Evolutionary conservation across 1,284 basidiomycete genomes (phyloP).

Genomic region (Puccinia polysora): DNA sequence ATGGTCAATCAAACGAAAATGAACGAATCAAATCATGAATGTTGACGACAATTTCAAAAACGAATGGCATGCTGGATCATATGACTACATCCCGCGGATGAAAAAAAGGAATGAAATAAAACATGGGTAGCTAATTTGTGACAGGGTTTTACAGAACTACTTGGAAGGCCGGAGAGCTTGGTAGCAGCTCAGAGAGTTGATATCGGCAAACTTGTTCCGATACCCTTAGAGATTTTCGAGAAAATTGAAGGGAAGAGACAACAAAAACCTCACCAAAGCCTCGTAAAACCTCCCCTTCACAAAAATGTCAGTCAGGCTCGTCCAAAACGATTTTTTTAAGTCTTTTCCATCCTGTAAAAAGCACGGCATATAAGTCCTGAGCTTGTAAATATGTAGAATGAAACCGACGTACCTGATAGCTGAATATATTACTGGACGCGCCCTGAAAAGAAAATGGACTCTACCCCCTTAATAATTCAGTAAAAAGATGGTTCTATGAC

Average conservation of each 20-base stretch:
- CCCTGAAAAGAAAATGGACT: conserved; percentile 4
- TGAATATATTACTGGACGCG: conserved; percentile 40
- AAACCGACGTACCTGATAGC: conserved; percentile 16
- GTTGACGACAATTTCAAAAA: too few relatives aligned
- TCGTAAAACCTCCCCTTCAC: conserved; percentile 31
- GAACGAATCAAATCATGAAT: too few relatives aligned
- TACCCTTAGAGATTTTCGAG: too few relatives aligned
- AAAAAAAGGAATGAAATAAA: too few relatives aligned
- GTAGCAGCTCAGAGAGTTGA: background rate
- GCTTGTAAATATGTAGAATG: background rate
- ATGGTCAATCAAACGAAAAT: background rate
- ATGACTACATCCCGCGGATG: too few relatives aligned
- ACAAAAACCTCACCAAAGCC: conserved; percentile 10
- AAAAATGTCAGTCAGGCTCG: background rate
- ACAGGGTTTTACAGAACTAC: too few relatives aligned
- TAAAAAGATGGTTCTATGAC: background rate
- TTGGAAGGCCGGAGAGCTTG: too few relatives aligned
- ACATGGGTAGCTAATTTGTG: too few relatives aligned
- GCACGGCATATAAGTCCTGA: background rate
- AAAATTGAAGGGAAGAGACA: background rate
- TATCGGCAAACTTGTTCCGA: too few relatives aligned
- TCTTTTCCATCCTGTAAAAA: conserved; percentile 13
- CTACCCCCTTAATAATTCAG: background rate
- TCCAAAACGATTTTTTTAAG: conserved; percentile 9
- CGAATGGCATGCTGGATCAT: too few relatives aligned